Evolutionary conservation across 768 basidiomycete genomes (phyloP), one percentile per base, ranked within the genome.

Genomic region (Termitomyces heimii): DNA sequence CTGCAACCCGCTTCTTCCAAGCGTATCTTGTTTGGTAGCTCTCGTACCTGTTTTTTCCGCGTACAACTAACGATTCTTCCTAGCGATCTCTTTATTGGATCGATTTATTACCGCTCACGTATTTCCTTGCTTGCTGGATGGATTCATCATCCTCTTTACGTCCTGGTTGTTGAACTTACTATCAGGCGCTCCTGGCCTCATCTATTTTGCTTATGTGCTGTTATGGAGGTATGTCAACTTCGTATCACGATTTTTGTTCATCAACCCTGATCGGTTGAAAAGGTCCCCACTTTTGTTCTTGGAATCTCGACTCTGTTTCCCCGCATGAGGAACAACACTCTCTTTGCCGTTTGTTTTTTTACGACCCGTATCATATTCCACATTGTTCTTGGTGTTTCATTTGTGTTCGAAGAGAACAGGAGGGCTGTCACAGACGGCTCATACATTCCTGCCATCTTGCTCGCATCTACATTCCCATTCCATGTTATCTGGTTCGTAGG

Each of bases 281-380:
- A 80, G 78, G 66, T 83, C 29, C 83, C 83, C 7, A 85, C 83
- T 0, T 78, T 83, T 60, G 60, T 82, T 35, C 73, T 84, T 10
- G 80, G 77, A 16, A 40, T 80, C 10, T 72, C 74, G 22, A 76
- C 74, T 47, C 71, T 84, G 29, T 64, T 69, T 60, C 77, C 82
- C 8, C 58, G 59, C 12, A 43, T 78, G 8, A 76, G 82, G 48
- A 79, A 77, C 46, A 77, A 83, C 64, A n/a, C 68, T 53, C 55
- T 81, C 37, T 84, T 84, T 66, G 77, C 79, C 0, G 9, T 72
- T 2, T 61, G 71, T 6, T 84, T 83, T 67, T 82, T 84, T 65
- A n/a, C 67, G 43, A 78, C 80, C 24, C 75, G 83, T 26, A 82
- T 85, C 42, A 39, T 65, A 5, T 68, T 82, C 48, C 81, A 85